These are phyloP conservation scores for Cytospora leucostoma DNA, from an alignment of 2,329 filamentous ascomycete genomes.

Conservation along the genomic window DNA sequence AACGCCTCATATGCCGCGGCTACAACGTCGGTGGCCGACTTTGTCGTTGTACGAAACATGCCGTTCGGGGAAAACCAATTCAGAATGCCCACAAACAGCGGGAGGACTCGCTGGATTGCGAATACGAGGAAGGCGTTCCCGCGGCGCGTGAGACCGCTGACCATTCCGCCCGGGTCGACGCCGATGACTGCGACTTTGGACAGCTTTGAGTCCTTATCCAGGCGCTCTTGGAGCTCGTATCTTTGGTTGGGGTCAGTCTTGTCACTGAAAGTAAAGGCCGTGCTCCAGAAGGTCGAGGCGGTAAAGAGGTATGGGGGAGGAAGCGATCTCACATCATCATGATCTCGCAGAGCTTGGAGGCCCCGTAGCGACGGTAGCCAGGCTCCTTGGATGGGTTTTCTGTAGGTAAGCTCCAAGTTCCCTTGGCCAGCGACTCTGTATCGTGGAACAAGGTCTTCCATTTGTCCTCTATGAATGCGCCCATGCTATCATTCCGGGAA, in stretches of 20 bases:
- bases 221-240: constrained; percentile 34
- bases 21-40: neutral
- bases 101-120: neutral
- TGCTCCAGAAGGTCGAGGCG: neutral
- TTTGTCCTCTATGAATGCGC: constrained; percentile 26
- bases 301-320: too few species aligned
- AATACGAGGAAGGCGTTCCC: neutral
- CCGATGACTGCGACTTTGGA: constrained; percentile 35
- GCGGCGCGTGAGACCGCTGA: constrained; percentile 31
- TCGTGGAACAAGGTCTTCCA: constrained; percentile 33
- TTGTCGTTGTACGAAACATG: neutral
- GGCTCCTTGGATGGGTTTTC: constrained; percentile 30
- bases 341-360: constrained; percentile 36
- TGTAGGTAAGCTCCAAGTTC: constrained; percentile 31
- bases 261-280: constrained; percentile 18
- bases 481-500: neutral
- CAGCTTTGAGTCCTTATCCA: constrained; percentile 34
- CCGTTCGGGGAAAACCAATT: neutral
- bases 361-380: constrained; percentile 36
- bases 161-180: constrained; percentile 39
- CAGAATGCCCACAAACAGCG: neutral
- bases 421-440: constrained; percentile 32
- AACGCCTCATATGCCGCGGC: neutral
- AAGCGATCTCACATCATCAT: constrained; percentile 34
- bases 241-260: constrained; percentile 15